Base-by-base conservation (phyloP, 1,284 basidiomycete species). In the Lignosus rhinocerotis region DNA sequence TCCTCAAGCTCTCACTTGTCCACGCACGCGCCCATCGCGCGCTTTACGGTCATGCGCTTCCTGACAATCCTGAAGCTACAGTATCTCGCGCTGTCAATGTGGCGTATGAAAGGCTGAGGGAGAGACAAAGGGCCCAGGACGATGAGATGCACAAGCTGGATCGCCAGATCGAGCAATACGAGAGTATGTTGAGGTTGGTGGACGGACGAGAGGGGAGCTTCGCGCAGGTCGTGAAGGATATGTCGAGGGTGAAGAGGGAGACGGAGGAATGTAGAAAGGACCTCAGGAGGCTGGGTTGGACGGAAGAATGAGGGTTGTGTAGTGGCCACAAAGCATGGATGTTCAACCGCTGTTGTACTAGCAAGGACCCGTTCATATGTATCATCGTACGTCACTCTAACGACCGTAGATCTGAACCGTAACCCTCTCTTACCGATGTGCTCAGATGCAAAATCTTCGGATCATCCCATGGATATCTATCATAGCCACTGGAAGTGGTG, bases 261-360 rank as follows among this genome's bases (percentile, higher is more conserved):
- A 78, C 72, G 21, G 80, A 83, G 36, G 80, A 82, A 63, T 81
- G 81, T 60, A 67, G 72, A 59, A 70, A 69, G 52, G 80, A 84
- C 64, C 67, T 83, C 53, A 68, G 78, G 51, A 71, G 80, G 47
- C 67, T 83, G 31, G 81, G 80, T 4, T 83, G 79, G 79, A 79
- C 77, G 6, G 78, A 76, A 14, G 75, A 78, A 60, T 79, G 64
- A 72, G 34, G 25, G 4, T 25, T 2, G 25, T 25, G 25, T 25
- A 25, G 25, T 25, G 25, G 25, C 4, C 25, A 25, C 25, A 25
- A 25, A 25, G 25, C 25, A 25, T 25, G 25, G 25, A 25, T 25
- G 25, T 25, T 25, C 25, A 25, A 25, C 2, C 25, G 25, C 25
- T 25, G 25, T 25, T 2, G 2, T 4, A 25, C 2, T 25, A 25